Evolutionary conservation across 1,139 yeast species (phyloP), one percentile per base, ranked within the genome.

Genomic region (Suhomyces coccinellae): DNA sequence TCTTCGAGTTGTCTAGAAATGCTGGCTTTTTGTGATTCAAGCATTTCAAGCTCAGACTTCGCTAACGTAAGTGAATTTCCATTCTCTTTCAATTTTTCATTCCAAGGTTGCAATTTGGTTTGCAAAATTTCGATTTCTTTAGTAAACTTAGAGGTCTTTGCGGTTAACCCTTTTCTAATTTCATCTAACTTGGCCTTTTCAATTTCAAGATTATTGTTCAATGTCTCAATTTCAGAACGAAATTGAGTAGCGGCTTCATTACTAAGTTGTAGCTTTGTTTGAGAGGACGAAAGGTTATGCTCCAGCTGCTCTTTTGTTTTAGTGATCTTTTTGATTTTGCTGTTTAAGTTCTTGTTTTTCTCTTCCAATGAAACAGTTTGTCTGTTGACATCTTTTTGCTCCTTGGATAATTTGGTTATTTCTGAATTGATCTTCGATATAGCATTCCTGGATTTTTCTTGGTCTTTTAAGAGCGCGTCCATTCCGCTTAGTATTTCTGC

Each of bases 61-160:
- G 84, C 79, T 33, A 88, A 75, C 41, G 82, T 79, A 9, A 87
- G 78, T 36, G 82, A 81, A 24, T 88, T 80, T 50, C 82, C 83
- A 47, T 85, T 85, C 22, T 77, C 77, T 48, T 81, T 83, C 33
- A 90, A 70, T 52, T 82, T 78, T 30, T 78, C 83, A 49, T 81
- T 82, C 95, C 96, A 90, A 0, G 99, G 99, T 51, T 87, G 93
- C 8, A 90, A 66, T 50, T 83, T 73, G 9, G 73, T 74, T 57
- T 88, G 95, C 33, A 83, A 67, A 6, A 59, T 55, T 53, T 83
- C 88, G 43, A 89, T 83, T 56, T 85, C 75, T 15, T 74, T 75
- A 0, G 89, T 79, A 48, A 82, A 78, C 2, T 67, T 79, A 12
- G 83, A 77, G 0, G 95, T 93, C 58, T 89, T 88, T 43, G 82